A percentile compares a stretch with the other conserved stretches of the same genome.
Evolutionary conservation across 768 basidiomycete genomes (phyloP).

Genomic region (Trametes elegans): DNA sequence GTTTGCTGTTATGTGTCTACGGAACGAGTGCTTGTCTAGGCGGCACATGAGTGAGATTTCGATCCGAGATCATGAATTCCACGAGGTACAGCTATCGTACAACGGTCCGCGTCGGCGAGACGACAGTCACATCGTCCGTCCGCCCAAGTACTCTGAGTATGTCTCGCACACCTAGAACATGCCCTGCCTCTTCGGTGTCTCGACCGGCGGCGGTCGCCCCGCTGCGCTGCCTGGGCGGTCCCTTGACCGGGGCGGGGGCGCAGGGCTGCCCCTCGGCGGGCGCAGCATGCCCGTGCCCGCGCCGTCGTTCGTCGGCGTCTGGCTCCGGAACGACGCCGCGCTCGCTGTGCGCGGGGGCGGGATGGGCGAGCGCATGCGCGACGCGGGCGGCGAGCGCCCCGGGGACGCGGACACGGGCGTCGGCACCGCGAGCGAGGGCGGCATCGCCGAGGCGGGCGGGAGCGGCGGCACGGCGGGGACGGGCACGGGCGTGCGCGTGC

Average conservation of each 20-base stretch:
- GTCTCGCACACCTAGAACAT: conserved; percentile 48
- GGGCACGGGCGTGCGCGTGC: conserved; percentile 18
- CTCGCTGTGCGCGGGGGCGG: conserved; percentile 14
- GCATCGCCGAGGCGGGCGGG: conserved; percentile 15
- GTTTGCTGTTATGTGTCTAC: too few species aligned
- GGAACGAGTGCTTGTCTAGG: too few species aligned
- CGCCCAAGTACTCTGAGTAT: too few species aligned
- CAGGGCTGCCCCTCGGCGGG: conserved; percentile 36
- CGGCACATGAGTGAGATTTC: too few species aligned
- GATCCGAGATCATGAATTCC: too few species aligned
- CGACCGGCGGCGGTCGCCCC: conserved; percentile 48
- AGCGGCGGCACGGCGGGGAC: conserved; percentile 18
- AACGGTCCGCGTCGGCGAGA: too few species aligned
- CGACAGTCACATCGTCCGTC: too few species aligned
- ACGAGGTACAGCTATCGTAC: too few species aligned
- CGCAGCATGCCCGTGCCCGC: conserved; percentile 2
- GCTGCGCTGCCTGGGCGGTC: conserved; percentile 61
- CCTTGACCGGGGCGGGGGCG: conserved; percentile 57
- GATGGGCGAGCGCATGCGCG: conserved; percentile 2
- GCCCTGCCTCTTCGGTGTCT: conserved; percentile 55
- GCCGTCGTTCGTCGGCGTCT: conserved; percentile 15
- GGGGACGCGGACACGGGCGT: conserved; percentile 17
- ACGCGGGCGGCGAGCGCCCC: conserved; percentile 7
- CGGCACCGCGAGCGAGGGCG: conserved; percentile 17
- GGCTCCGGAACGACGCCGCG: conserved; percentile 14